Evolutionary conservation across 2,329 filamentous ascomycete species (phyloP).

Genomic region (Eutypella sp.): DNA sequence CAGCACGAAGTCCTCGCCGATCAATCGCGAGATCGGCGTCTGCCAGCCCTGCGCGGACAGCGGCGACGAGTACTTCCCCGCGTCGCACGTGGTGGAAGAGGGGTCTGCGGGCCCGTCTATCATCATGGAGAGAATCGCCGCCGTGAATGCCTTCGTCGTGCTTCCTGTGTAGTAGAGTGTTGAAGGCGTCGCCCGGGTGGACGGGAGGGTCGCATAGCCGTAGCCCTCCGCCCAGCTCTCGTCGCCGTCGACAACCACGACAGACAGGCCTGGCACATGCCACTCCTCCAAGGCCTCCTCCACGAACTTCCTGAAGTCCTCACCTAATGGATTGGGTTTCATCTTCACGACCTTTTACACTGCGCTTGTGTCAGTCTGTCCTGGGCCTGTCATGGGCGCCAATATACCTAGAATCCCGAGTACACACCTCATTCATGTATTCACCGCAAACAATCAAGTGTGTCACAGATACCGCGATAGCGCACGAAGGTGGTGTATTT

Average conservation of each 20-base stretch:
- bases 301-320: constrained; percentile 9
- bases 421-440: too few species aligned
- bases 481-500: too few species aligned
- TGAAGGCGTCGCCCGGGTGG: constrained; percentile 34
- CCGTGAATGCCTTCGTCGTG: constrained; percentile 51
- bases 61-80: constrained; percentile 15
- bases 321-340: constrained; percentile 9
- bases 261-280: constrained; percentile 44
- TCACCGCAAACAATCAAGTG: too few species aligned
- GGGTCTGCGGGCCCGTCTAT: too few species aligned
- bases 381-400: too few species aligned
- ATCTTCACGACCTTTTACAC: neutral
- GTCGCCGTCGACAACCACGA: constrained; percentile 43
- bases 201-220: constrained; percentile 33
- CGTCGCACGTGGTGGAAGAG: too few species aligned
- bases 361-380: too few species aligned
- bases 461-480: too few species aligned
- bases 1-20: constrained; percentile 47
- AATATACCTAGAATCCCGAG: too few species aligned
- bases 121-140: constrained; percentile 42
- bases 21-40: constrained; percentile 38
- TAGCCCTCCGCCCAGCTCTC: constrained; percentile 39
- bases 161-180: constrained; percentile 51
- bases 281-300: constrained; percentile 28
- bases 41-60: constrained; percentile 35